These are phyloP conservation scores for Penstemon eatonii DNA, from an alignment of 257 asterid species.

Conservation along the genomic window DNA sequence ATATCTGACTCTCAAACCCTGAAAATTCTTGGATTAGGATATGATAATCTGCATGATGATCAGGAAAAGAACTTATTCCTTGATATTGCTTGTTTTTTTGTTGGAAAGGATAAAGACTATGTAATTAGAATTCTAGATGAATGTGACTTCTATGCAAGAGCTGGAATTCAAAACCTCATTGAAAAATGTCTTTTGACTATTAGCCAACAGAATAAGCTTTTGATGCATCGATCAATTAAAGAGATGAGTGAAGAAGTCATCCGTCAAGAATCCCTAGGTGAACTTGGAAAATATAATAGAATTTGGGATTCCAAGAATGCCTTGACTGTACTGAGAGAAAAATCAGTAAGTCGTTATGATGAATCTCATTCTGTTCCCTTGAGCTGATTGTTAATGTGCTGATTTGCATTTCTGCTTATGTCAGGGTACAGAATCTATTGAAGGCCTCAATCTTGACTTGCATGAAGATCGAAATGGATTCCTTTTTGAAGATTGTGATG, in stretches of 20 bases:
- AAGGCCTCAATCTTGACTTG: conserved; percentile 16
- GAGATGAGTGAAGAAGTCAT: conserved; percentile 28
- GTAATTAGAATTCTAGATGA: conserved; percentile 23
- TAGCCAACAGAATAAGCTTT: conserved; percentile 14
- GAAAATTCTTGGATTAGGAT: conserved; percentile 19
- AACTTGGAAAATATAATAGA: conserved; percentile 15
- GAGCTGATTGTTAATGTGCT: not conserved
- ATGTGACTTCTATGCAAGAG: conserved; percentile 4
- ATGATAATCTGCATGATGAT: conserved; percentile 3
- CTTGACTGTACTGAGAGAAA: conserved; percentile 8
- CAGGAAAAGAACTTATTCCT: conserved; percentile 19
- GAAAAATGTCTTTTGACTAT: conserved; percentile 24
- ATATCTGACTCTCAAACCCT: conserved; percentile 14
- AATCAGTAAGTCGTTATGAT: conserved; percentile 17
- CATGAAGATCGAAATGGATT: not conserved
- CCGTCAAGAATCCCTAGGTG: conserved; percentile 3
- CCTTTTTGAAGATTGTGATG: no score
- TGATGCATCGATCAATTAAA: conserved; percentile 23
- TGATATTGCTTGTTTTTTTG: conserved; percentile 28
- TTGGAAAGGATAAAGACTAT: conserved; percentile 23
- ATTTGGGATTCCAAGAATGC: conserved; percentile 19
- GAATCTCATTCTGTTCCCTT: not conserved
- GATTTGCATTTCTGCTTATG: not conserved
- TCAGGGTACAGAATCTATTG: conserved; percentile 28
- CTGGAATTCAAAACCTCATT: conserved; percentile 20